Percentiles rank a stretch among this genome's conserved stretches.
These are phyloP conservation scores for Liriodendron chinense DNA, from an alignment of 164 flowering plant species.

Conservation along the genomic window DNA sequence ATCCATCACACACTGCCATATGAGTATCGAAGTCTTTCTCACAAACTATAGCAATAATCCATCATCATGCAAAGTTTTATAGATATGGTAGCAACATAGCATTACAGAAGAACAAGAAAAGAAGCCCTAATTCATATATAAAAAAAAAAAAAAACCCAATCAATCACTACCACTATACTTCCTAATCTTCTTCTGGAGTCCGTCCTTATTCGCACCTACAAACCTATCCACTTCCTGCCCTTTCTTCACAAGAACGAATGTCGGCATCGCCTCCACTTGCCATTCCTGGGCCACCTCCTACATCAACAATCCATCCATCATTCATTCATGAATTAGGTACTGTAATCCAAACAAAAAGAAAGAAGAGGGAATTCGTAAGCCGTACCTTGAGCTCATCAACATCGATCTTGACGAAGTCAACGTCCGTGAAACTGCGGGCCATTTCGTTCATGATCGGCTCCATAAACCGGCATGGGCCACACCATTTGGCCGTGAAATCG, in stretches of 20 bases:
- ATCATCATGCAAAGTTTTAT: too few relatives aligned
- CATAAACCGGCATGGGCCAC: constrained; percentile 59
- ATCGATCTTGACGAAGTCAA: constrained; percentile 65
- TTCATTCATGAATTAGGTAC: neutral
- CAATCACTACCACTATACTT: neutral
- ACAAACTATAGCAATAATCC: too few relatives aligned
- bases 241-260: constrained; percentile 14
- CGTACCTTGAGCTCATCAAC: constrained; percentile 53
- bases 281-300: constrained; percentile 12
- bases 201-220: constrained; percentile 14
- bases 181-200: constrained; percentile 9
- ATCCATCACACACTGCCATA: too few relatives aligned
- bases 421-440: constrained; percentile 43
- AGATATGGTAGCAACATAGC: too few relatives aligned
- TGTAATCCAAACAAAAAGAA: neutral
- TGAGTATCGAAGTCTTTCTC: too few relatives aligned
- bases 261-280: constrained; percentile 15
- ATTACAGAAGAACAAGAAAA: neutral
- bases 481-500: constrained; percentile 71
- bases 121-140: neutral
- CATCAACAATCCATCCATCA: neutral
- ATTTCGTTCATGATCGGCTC: constrained; percentile 45
- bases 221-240: constrained; percentile 15
- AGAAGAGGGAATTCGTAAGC: neutral
- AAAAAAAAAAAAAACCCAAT: neutral